A percentile compares a stretch with the other conserved stretches of the same genome.
phyloP scores from a whole-genome alignment of 192 early-diverging fungal genomes.

The Hyaloraphidium curvatum region DNA sequence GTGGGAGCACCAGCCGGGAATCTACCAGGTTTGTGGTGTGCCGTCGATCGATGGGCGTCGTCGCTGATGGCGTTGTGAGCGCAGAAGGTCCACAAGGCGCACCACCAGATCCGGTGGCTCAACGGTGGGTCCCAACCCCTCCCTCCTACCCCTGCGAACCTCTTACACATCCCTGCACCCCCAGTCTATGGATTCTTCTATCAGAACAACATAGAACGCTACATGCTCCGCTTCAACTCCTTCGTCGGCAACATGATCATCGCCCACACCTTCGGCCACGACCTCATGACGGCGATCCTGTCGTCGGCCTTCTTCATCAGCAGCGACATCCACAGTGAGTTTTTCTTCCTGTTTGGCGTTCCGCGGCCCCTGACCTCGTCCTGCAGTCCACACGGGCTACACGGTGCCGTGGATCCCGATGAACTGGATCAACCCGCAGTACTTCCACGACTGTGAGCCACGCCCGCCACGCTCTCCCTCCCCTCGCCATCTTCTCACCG shows the following conservation, averaged over 20 bases:
- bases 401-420: background rate
- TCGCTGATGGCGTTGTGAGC: background rate
- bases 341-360: background rate
- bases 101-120: background rate
- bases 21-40: background rate
- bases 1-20: background rate
- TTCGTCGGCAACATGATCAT: background rate
- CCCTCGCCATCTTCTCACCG: background rate
- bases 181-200: background rate
- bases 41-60: background rate
- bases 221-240: background rate
- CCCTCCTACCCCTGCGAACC: background rate
- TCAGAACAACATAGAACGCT: background rate
- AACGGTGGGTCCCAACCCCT: background rate
- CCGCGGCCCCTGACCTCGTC: background rate
- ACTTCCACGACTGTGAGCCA: background rate
- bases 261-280: background rate
- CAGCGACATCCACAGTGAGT: background rate
- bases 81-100: background rate
- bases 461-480: background rate
- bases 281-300: background rate
- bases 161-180: background rate
- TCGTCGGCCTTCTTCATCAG: background rate
- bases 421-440: background rate
- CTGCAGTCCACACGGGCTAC: background rate